Percentiles rank a stretch among this genome's conserved stretches.
These are phyloP conservation scores for Myriosclerotinia duriaeana DNA, from an alignment of 2,329 filamentous ascomycete genomes.

Conservation along the genomic window DNA sequence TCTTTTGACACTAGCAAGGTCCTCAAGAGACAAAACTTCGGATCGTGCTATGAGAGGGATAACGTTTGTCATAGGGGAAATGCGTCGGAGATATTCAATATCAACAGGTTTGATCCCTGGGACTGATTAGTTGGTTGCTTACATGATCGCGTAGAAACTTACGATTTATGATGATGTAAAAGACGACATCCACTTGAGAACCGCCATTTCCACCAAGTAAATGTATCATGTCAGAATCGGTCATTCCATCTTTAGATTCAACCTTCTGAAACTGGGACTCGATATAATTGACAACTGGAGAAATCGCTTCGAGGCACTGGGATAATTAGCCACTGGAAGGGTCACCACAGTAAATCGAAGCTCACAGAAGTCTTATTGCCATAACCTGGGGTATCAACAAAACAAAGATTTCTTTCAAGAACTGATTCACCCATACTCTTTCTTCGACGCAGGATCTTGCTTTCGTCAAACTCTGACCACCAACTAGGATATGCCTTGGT, in stretches of 20 bases:
- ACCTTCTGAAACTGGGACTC: slow-evolving; percentile 66
- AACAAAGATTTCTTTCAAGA: slow-evolving; percentile 88
- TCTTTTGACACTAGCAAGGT: slow-evolving; percentile 60
- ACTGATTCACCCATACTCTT: slow-evolving; percentile 75
- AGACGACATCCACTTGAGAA: slow-evolving; percentile 76
- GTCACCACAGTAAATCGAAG: slow-evolving; percentile 17
- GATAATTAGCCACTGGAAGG: slow-evolving; percentile 37
- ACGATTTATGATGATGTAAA: slow-evolving; percentile 80
- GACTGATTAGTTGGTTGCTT: slow-evolving; percentile 29
- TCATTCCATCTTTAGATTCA: slow-evolving; percentile 59
- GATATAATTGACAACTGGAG: slow-evolving; percentile 67
- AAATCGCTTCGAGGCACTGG: slow-evolving; percentile 56
- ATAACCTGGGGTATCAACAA: slow-evolving; percentile 79
- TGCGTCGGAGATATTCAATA: slow-evolving; percentile 66
- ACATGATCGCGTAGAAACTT: slow-evolving; percentile 38
- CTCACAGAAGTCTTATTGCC: slow-evolving; percentile 54
- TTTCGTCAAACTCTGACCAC: slow-evolving; percentile 79
- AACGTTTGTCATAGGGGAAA: slow-evolving; percentile 76
- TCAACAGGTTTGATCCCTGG: slow-evolving; percentile 62
- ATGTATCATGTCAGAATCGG: slow-evolving; percentile 71
- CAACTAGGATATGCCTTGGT: slow-evolving; percentile 83
- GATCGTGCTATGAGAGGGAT: slow-evolving; percentile 78
- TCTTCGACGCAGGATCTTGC: slow-evolving; percentile 57
- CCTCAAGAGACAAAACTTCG: slow-evolving; percentile 63
- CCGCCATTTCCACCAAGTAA: slow-evolving; percentile 81